Evolutionary conservation across 345 rosid genomes (phyloP), one percentile per base, ranked within the genome.

Genomic region (Sonneratia caseolaris): DNA sequence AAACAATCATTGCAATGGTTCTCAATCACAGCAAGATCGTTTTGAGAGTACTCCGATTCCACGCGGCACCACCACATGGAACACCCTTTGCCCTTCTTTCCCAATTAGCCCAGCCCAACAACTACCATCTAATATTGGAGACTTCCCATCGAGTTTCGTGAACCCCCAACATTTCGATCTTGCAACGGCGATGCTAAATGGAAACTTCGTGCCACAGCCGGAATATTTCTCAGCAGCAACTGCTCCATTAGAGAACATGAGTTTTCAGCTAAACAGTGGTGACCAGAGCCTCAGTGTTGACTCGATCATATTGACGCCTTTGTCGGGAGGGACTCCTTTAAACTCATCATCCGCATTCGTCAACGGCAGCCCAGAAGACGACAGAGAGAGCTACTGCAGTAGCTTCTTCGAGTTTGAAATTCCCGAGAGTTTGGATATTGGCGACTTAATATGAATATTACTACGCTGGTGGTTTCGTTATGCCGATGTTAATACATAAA

Each of bases 371-470:
- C 78, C 85, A 9, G 83, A 84, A 68, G 92, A 85, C 64, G 93
- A 94, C 75, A 86, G 75, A 69, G 95, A 88, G 61, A 86, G 92
- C 80, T 85, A 84, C 72, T 80, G 86, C 84, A 87, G 87, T 79
- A 82, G 81, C 83, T 84, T 90, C 76, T 82, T 91, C 55, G 84
- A 90, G 82, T 88, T 94, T 65, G 91, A 86, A 37, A 83, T 90
- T 79, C 96, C 93, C 1, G 89, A 86, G 69, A 77, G 84, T 78
- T 84, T 91, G 70, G 85, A 80, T 74, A 75, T 94, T 68, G 82
- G 76, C 48, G 95, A 91, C 70, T 90, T 91, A 77, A 68, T 90
- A 86, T 88, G 82, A 77, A 82, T 71, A 42, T 27, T 27, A 27
- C 32, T 27, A 27, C 0, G 32, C 69, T 68, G 77, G 32, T 47